Base-by-base conservation (phyloP, 192 early-diverging fungal genomes). In the Coemansia sp. region DNA sequence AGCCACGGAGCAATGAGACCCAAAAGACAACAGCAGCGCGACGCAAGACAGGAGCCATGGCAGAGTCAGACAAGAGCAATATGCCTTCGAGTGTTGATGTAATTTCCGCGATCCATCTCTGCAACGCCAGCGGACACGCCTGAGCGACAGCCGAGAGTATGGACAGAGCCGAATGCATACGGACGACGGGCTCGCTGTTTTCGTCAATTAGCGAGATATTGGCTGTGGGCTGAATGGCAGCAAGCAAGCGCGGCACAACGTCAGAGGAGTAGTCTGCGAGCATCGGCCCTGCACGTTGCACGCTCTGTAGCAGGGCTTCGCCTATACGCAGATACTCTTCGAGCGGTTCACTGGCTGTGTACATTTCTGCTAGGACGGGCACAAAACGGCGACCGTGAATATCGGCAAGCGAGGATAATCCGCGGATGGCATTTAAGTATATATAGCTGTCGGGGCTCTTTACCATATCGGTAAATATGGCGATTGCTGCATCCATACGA, bases 351-450 rank as follows among this genome's bases (percentile, higher is more conserved):
- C 22, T 72, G 62, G 24, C 60, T 65, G 73, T 62, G 78, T 98
- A 98, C 61, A 94, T 87, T 11, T 46, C 47, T 20, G 90, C 85
- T 24, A 98, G 85, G 60, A 86, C 87, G 29, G 72, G 71, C 50
- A 98, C 85, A 61, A 92, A 92, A 43, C 75, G 71, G 38, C 85
- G 74, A 15, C 93, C 93, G 65, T 95, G 89, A 18, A 87, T 84
- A 71, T 98, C 97, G 0, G 94, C 91, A 29, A 97, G 73, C 1
- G 95, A 86, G 5, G 92, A 84, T 11, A 96, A 84, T 3, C 95
- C 94, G 64, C 93, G 92, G 64, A 98, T 87, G 9, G 95, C 94
- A 79, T 97, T 97, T 38, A 98, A 86, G 66, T 98, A 95, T 36
- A 97, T 90, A 73, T 93, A 98, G 71, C 93, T 94, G 62, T 98